Percentiles rank a stretch among this genome's conserved stretches.
Evolutionary conservation across 371 early-diverging fungal genomes (phyloP).

Genomic region (Mortierella sp.): DNA sequence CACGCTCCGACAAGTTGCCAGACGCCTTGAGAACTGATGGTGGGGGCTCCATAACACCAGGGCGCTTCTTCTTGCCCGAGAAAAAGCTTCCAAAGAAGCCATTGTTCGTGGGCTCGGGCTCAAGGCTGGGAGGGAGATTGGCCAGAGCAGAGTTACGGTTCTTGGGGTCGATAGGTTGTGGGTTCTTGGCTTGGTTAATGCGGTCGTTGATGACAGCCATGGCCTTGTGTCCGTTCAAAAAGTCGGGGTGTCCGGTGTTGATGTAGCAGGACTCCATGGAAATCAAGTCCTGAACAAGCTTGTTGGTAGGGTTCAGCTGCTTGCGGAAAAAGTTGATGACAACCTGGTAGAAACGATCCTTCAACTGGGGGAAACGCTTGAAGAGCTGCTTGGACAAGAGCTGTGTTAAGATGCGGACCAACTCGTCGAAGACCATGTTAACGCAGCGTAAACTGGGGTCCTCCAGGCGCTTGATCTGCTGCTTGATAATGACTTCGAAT

Average conservation of each 20-base stretch:
- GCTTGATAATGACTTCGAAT: slow-evolving; percentile 97
- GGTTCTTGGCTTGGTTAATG: slow-evolving; percentile 72
- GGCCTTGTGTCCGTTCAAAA: slow-evolving; percentile 96
- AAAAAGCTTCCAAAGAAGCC: slow-evolving; percentile 99
- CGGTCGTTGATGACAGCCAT: slow-evolving; percentile 94
- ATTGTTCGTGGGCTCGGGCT: slow-evolving; percentile 63
- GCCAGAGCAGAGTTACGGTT: slow-evolving; percentile 60
- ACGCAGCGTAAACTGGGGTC: slow-evolving; percentile 97
- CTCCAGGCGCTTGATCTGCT: slow-evolving; percentile 97
- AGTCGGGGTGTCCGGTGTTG: slow-evolving; percentile 99
- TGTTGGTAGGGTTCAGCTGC: slow-evolving; percentile 91
- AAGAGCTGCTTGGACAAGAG: slow-evolving; percentile 93
- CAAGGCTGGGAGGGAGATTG: slow-evolving; percentile 60
- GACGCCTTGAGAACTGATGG: slow-evolving; percentile 95
- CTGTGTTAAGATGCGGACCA: slow-evolving; percentile 93
- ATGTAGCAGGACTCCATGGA: slow-evolving; percentile 96
- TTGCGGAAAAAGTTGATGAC: slow-evolving; percentile 95
- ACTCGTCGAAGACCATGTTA: slow-evolving; percentile 94
- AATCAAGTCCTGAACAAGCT: slow-evolving; percentile 93
- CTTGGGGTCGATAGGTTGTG: slow-evolving; percentile 62
- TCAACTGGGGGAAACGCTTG: slow-evolving; percentile 95
- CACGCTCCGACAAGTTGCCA: slow-evolving; percentile 96
- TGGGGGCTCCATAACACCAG: slow-evolving; percentile 88
- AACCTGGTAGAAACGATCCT: slow-evolving; percentile 90
- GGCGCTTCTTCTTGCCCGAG: slow-evolving; percentile 81